These are phyloP conservation scores for Eragrostis curvula DNA, from an alignment of 176 grass and related monocot species.

Conservation along the genomic window DNA sequence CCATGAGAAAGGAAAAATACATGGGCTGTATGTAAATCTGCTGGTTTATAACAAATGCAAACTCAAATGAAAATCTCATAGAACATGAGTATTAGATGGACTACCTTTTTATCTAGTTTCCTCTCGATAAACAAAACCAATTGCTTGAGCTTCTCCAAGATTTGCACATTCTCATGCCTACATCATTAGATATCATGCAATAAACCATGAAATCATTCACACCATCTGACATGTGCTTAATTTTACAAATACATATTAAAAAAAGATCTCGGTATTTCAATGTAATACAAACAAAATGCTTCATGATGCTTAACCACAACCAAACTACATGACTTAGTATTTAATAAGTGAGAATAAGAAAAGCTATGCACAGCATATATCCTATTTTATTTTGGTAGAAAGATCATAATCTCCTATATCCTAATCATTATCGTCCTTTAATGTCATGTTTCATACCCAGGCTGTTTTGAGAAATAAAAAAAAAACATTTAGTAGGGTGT, in stretches of 20 bases:
- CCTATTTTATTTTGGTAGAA: conserved; percentile 19
- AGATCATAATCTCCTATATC: conserved; percentile 9
- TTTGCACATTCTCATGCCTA: conserved; percentile 94
- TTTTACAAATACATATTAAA: not conserved
- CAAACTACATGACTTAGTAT: not conserved
- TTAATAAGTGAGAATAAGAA: conserved; percentile 27
- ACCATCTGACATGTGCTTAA: conserved; percentile 39
- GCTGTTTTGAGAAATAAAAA: too few species aligned
- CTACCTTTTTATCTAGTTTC: conserved; percentile 97
- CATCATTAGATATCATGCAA: conserved; percentile 41
- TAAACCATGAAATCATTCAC: conserved; percentile 1
- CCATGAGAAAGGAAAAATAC: not conserved
- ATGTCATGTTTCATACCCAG: not conserved
- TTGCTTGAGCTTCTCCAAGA: conserved; percentile 91
- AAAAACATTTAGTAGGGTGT: conserved; percentile 5
- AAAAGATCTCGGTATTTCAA: conserved; percentile 25
- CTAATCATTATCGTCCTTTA: conserved; percentile 1
- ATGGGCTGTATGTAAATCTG: not conserved
- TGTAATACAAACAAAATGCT: conserved; percentile 7
- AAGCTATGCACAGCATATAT: not conserved
- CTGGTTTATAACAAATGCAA: not conserved
- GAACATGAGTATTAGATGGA: conserved; percentile 20
- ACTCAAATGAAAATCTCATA: not conserved
- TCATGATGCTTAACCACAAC: conserved; percentile 30
- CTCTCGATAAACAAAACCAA: conserved; percentile 93